Conservation (phyloP, 768 basidiomycete species). For the Mycena floridula region DNA sequence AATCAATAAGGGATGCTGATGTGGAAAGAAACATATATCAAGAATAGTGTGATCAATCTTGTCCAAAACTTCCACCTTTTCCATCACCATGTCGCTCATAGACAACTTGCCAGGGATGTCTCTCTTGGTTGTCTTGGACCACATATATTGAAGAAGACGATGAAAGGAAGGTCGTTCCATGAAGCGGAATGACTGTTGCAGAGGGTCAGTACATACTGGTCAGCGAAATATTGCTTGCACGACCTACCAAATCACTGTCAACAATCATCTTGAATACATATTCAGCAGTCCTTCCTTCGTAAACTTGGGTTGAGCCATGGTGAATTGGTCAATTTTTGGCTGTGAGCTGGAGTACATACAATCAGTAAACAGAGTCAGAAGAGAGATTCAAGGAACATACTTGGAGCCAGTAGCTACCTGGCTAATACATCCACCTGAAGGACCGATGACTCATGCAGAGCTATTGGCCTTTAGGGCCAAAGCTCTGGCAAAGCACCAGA, state of each 20-base stretch:
- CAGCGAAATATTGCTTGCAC: neutral
- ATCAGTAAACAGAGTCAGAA: neutral
- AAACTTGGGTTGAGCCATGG: conserved; percentile 1
- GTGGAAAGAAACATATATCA: too few species aligned
- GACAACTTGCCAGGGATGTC: conserved; percentile 10
- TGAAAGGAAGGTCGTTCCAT: conserved; percentile 8
- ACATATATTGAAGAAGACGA: conserved; percentile 4
- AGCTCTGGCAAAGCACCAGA: too few species aligned
- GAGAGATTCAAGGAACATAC: neutral
- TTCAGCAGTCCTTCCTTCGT: conserved; percentile 10
- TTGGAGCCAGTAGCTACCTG: too few species aligned
- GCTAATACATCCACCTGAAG: too few species aligned
- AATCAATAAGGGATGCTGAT: too few species aligned
- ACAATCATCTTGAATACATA: conserved; percentile 11
- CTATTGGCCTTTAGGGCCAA: too few species aligned
- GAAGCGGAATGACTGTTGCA: conserved; percentile 14
- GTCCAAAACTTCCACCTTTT: conserved; percentile 8
- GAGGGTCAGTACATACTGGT: neutral
- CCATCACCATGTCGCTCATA: conserved; percentile 5
- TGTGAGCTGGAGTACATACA: neutral
- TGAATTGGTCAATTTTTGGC: conserved; percentile 1
- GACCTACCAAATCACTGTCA: conserved; percentile 11
- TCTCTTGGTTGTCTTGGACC: conserved; percentile 4
- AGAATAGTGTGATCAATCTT: conserved; percentile 6
- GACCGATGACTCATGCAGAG: too few species aligned